Conservation (phyloP, 768 basidiomycete species). For the Lactarius hengduanensis region DNA sequence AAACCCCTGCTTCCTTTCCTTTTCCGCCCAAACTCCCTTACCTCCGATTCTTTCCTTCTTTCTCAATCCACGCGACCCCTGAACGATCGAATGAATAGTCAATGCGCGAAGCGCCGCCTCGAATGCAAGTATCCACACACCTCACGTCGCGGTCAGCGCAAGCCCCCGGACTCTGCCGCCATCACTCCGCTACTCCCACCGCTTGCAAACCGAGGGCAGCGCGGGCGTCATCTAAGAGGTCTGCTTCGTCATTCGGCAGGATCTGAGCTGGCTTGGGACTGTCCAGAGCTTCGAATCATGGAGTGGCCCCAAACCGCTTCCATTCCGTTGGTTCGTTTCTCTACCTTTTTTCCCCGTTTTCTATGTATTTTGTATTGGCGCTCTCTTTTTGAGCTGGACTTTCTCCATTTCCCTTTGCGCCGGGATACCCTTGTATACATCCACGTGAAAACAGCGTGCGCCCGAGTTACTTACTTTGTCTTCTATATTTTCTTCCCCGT, state of each 20-base stretch:
- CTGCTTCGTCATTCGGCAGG: background rate
- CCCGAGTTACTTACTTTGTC: background rate
- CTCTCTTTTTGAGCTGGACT: background rate
- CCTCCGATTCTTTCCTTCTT: conserved; percentile 18
- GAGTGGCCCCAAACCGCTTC: background rate
- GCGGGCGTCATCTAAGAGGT: conserved; percentile 10
- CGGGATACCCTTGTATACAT: background rate
- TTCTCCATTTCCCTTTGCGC: background rate
- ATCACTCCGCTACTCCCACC: conserved; percentile 20
- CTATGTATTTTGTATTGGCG: background rate
- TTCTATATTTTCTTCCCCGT: background rate
- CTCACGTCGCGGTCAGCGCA: conserved; percentile 32
- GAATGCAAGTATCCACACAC: conserved; percentile 28
- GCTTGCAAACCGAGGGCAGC: conserved; percentile 26
- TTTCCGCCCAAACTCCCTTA: background rate
- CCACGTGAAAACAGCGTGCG: background rate
- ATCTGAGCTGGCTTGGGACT: background rate
- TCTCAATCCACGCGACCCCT: conserved; percentile 2
- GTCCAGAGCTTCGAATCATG: background rate
- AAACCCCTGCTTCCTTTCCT: background rate
- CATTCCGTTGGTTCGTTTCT: background rate
- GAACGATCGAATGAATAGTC: conserved; percentile 12
- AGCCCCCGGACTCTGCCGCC: conserved; percentile 7
- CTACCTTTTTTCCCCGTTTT: background rate
- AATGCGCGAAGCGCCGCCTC: conserved; percentile 29